phyloP scores from a whole-genome alignment of 2,329 filamentous ascomycete species.

The Botrytis galanthina region DNA sequence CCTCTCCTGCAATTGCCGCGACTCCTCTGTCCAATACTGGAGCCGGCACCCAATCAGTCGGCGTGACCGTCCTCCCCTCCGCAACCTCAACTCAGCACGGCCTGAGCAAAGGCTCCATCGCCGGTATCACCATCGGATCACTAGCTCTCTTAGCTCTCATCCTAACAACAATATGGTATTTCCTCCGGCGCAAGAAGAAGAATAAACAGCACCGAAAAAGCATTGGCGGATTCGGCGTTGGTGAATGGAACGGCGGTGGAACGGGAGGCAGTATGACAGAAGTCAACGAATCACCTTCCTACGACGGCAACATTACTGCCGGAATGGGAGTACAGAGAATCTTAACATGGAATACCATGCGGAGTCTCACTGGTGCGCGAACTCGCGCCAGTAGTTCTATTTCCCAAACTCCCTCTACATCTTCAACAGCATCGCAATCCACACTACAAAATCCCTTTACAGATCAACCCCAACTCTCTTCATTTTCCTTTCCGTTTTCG shows the following conservation, averaged over 20 bases:
- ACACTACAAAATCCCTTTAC: neutral
- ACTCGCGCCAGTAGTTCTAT: neutral
- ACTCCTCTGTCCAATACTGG: neutral
- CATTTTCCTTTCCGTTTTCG: neutral
- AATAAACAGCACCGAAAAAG: neutral
- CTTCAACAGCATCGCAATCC: neutral
- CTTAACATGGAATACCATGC: neutral
- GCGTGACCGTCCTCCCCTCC: neutral
- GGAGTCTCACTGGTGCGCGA: neutral
- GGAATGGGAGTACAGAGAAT: neutral
- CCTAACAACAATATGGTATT: neutral
- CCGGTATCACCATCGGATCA: neutral
- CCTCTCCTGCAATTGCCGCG: neutral
- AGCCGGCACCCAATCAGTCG: neutral
- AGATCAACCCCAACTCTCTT: neutral
- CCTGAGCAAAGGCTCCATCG: neutral
- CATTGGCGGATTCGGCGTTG: neutral
- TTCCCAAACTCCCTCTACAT: neutral
- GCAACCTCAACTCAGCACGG: neutral
- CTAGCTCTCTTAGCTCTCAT: neutral
- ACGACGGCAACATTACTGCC: neutral
- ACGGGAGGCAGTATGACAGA: neutral
- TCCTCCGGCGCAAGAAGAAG: neutral
- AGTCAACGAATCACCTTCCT: neutral
- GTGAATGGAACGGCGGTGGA: neutral